Evolutionary conservation across 1,284 basidiomycete genomes (phyloP), one percentile per base, ranked within the genome.

Genomic region (Melampsora americana): DNA sequence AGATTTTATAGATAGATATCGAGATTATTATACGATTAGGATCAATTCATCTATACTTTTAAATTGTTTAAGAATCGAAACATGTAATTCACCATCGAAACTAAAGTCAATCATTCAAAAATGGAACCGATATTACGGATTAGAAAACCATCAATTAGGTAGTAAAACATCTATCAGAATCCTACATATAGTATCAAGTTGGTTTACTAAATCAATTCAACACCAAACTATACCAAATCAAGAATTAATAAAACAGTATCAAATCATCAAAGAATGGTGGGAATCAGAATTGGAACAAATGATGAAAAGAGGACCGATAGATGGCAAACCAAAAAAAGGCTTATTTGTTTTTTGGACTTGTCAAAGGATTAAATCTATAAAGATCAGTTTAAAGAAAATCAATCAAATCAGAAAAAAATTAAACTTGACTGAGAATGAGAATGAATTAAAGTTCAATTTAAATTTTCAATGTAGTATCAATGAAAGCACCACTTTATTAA

Each of bases 291-390:
- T 32, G n/a, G 39, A 76, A 56, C 9, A 39, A 20, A 62, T 76
- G 73, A 76, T 76, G 42, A 53, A 68, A 44, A 68, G 66, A 35
- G 73, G 73, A 26, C 73, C 73, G 14, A 61, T 76, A 26, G 73
- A 76, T 42, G 73, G 73, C 18, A 68, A 69, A 32, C 12, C 62
- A 11, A 26, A 68, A 23, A 23, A 32, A 50, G 32, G 56, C 5
- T 67, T 48, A 7, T 53, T 68, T 61, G 12, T 53, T 35, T 76
- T 76, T 32, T 62, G 48, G 28, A 64, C 42, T n/a, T 32, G 30
- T 50, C 73, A 76, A 69, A 48, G 67, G n/a, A 30, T 76, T 35
- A 5, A 62, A 64, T 76, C 73, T 7, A 76, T 76, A 20, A 28
- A 50, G 11, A 67, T 59, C 5, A 64, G 56, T 35, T 56, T 76